Base-by-base conservation (phyloP, 73 alveolate genomes). In the Tetrahymena borealis region DNA sequence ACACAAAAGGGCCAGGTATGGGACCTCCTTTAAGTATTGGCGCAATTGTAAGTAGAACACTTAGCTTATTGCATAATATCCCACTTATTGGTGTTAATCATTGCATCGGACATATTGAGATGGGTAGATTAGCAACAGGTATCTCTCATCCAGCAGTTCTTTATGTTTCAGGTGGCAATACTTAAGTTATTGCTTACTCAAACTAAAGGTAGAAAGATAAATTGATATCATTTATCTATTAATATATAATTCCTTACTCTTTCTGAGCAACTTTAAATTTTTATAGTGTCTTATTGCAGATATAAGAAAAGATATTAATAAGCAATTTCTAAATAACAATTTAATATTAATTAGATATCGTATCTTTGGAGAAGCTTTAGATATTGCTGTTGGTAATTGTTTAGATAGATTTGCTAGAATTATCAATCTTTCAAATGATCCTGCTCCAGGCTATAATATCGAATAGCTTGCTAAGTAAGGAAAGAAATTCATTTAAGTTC, bases 1-100 rank as follows among this genome's bases (percentile, higher is more conserved):
- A 98, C 91, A 98, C 99, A 79, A 98, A 98, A 96, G 99, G 99
- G 0, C 99, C 99, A 39, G 99, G 99, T 78, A 98, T 98, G 99
- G 99, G 99, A 13, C 97, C 95, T 78, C 99, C 99, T 5, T 94
- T 98, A 38, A 91, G 97, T 18, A 99, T 98, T 11, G 99, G 99
- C 10, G 99, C 99, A 5, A 90, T 98, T 41, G 99, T 98, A 32
- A 97, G 97, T 37, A 96, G 99, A 94, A 98, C 99, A 9, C 95
- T 98, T 37, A 94, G 98, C 90, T 98, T 96, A 91, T 93, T 98
- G 92, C 98, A 98, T 92, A 97, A 97, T 40, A 98, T 96, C 38
- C 99, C 99, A 6, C 94, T 98, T 37, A 97, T 98, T 39, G 99
- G 99, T 36, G 99, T 98, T 1, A 98, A 98, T 94, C 99, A 98